Evolutionary conservation across 306 rosid species (phyloP).

Genomic region (Canavalia gladiata): DNA sequence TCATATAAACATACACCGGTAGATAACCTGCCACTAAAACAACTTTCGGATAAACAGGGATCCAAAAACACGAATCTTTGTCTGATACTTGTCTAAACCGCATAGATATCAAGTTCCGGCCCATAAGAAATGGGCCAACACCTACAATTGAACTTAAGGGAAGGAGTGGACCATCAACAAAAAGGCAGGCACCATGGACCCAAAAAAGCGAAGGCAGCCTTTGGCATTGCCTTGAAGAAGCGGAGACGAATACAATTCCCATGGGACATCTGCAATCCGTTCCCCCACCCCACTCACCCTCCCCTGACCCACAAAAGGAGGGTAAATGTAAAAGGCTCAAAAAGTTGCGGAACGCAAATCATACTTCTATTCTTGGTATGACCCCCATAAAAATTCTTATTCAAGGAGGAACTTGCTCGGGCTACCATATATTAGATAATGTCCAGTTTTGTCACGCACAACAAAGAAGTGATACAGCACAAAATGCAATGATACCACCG

Average conservation of each 20-base stretch:
- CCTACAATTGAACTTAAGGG: background rate
- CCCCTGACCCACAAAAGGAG: no score
- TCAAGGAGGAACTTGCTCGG: background rate
- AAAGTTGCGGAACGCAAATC: no score
- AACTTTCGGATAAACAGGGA: background rate
- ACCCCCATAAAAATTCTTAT: background rate
- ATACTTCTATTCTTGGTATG: background rate
- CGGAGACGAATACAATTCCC: no score
- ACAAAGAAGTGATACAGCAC: background rate
- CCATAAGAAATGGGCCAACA: background rate
- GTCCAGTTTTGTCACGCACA: background rate
- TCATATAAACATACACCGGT: background rate
- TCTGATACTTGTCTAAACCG: background rate
- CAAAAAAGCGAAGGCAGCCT: background rate
- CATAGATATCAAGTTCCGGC: background rate
- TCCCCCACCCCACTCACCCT: no score
- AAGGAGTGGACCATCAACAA: background rate
- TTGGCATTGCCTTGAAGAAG: background rate
- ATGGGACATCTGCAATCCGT: no score
- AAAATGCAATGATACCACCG: slow-evolving; percentile 37
- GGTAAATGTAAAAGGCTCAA: no score
- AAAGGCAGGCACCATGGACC: no score
- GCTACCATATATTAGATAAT: background rate
- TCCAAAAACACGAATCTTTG: slow-evolving; percentile 16
- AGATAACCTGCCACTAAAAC: background rate